Base-by-base conservation (phyloP, 2,329 filamentous ascomycete genomes). In the Stachybotrys chartarum region DNA sequence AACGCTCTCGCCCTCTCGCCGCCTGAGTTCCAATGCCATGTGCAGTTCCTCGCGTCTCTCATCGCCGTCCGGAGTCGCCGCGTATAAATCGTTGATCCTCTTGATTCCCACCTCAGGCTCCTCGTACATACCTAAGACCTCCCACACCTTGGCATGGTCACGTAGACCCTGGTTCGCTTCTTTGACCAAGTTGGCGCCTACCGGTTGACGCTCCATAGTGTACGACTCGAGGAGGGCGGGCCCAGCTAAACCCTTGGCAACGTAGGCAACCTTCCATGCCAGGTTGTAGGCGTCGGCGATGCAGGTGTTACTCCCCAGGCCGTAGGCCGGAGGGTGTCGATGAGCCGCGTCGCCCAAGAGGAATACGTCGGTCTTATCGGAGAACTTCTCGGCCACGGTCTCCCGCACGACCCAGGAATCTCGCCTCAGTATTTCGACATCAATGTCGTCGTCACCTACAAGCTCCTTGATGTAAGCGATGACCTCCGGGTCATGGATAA, bases 91-190 rank as follows among this genome's bases (percentile, higher is more conserved):
- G 16, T 44, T 52, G 16, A 52, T 32, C 18, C 14, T 16, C n/a
- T 52, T 52, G 31, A 44, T 18, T 1, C 50, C 50, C n/a, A n/a
- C 50, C 14, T 52, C 50, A 1, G 50, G 30, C 7, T 31, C 18
- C 17, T 17, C 32, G 35, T 17, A 12, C n/a, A 42, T 52, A 5
- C 78, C 78, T 1, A 82, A 69, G 4, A 75, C 71, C 47, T 72
- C 66, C 68, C 74, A 78, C 42, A 80, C 69, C 4, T 66, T 69
- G 0, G 62, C 56, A 61, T 85, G 82, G 55, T 83, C 78, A 8
- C 77, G 72, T 32, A 83, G 70, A 6, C 78, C 78, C 59, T 83
- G 72, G 62, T 85, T 86, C 7, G 83, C 81, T 7, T 82, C 76
- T 16, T 73, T 74, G 51, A 84, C 74, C 30, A 83, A 69, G 16